Evolutionary conservation across 352 stramenopile genomes (phyloP).

Genomic region (Thraustotheca clavata): DNA sequence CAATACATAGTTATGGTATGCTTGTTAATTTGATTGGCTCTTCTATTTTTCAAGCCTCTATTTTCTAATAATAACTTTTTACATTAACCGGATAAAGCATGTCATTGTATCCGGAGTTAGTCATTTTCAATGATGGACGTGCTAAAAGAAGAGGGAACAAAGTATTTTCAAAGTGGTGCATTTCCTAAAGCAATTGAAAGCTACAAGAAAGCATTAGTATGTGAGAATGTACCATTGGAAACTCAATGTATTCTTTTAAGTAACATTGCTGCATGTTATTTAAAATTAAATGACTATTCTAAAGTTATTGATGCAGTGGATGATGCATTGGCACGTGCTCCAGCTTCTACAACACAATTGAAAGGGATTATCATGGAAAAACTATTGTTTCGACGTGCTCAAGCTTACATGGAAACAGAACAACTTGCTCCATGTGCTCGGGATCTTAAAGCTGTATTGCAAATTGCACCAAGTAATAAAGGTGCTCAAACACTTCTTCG

Average conservation of each 20-base stretch:
- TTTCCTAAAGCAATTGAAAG: conserved; percentile 46
- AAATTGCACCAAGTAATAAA: conserved; percentile 66
- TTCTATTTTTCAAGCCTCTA: too few relatives aligned
- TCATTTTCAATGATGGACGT: conserved; percentile 35
- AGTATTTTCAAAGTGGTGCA: conserved; percentile 65
- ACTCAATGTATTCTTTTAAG: conserved; percentile 56
- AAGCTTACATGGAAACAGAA: conserved; percentile 55
- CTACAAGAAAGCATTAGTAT: conserved; percentile 50
- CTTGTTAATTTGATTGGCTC: too few relatives aligned
- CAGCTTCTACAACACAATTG: not conserved
- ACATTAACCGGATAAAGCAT: conserved; percentile 12
- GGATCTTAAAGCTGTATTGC: conserved; percentile 64
- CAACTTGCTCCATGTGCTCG: conserved; percentile 60
- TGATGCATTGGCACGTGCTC: conserved; percentile 27
- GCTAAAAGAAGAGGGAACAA: conserved; percentile 59
- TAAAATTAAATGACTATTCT: conserved; percentile 58
- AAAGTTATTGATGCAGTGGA: conserved; percentile 47
- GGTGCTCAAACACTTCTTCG: conserved; percentile 50
- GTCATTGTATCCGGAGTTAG: not conserved
- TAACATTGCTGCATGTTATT: conserved; percentile 63
- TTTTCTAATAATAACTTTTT: too few relatives aligned
- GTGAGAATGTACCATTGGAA: conserved; percentile 24
- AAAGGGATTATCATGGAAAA: conserved; percentile 57
- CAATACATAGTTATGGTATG: not conserved
- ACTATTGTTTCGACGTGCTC: conserved; percentile 64